Percentiles rank a stretch among this genome's conserved stretches.
phyloP scores from a whole-genome alignment of 2,329 filamentous ascomycete species.

The Cyphellophora attinorum region DNA sequence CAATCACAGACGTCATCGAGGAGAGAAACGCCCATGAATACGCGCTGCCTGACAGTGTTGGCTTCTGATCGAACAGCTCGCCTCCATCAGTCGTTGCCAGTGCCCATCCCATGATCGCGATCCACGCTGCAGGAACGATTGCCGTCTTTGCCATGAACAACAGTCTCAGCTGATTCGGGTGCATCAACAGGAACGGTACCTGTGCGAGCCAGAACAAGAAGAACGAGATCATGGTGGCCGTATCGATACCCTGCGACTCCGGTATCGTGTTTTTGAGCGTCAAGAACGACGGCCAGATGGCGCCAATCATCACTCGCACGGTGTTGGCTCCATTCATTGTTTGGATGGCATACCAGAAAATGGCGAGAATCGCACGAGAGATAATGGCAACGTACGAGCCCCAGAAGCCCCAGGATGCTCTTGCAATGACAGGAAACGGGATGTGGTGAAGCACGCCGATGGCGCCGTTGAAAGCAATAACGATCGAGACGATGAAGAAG shows the following conservation, averaged over 20 bases:
- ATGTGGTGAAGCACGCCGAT: slow-evolving; percentile 84
- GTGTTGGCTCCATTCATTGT: slow-evolving; percentile 34
- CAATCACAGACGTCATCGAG: slow-evolving; percentile 21
- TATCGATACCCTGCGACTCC: slow-evolving; percentile 33
- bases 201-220: slow-evolving; percentile 36
- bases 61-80: slow-evolving; percentile 35
- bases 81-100: slow-evolving; percentile 46
- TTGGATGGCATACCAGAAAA: slow-evolving; percentile 41
- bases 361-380: slow-evolving; percentile 42
- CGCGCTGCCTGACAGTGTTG: slow-evolving; percentile 36
- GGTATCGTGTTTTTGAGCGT: slow-evolving; percentile 33
- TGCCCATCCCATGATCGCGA: slow-evolving; percentile 55
- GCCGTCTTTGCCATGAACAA: slow-evolving; percentile 29
- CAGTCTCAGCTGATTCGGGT: slow-evolving; percentile 29
- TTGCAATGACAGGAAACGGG: slow-evolving; percentile 70
- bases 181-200: slow-evolving; percentile 33
- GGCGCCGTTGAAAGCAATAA: slow-evolving; percentile 67
- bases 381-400: slow-evolving; percentile 35
- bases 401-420: slow-evolving; percentile 49
- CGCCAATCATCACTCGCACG: slow-evolving; percentile 41
- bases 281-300: slow-evolving; percentile 42
- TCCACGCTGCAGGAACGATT: slow-evolving; percentile 47
- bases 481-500: slow-evolving; percentile 59
- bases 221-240: slow-evolving; percentile 33
- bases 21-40: slow-evolving; percentile 36